Conservation (phyloP, 768 basidiomycete genomes). For the Podaxis sp. region DNA sequence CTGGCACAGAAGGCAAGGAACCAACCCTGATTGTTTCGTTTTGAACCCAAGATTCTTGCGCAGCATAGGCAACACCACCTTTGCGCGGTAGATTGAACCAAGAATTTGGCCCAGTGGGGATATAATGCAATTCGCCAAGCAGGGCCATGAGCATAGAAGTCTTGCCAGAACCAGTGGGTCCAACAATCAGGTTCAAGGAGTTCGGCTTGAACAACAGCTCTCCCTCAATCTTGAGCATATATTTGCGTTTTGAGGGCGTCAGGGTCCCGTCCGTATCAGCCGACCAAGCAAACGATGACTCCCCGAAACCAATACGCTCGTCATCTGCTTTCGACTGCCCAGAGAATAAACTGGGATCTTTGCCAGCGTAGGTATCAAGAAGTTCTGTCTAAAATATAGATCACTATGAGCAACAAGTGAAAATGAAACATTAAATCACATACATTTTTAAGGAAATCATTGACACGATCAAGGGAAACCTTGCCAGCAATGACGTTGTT, state of each 20-base stretch:
- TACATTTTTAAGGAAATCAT: constrained; percentile 40
- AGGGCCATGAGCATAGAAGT: constrained; percentile 66
- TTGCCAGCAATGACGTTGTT: constrained; percentile 41
- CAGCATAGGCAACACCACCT: constrained; percentile 70
- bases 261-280: constrained; percentile 28
- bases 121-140: constrained; percentile 64
- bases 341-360: constrained; percentile 16
- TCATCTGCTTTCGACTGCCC: constrained; percentile 18
- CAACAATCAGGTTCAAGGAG: constrained; percentile 54
- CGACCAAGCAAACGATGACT: constrained; percentile 59
- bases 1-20: neutral
- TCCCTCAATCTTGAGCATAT: constrained; percentile 49
- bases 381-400: constrained; percentile 44
- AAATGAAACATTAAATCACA: neutral
- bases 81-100: constrained; percentile 66
- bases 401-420: neutral
- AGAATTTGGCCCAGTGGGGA: constrained; percentile 48
- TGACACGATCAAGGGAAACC: constrained; percentile 61
- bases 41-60: constrained; percentile 80
- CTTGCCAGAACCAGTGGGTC: constrained; percentile 61
- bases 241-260: constrained; percentile 49
- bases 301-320: constrained; percentile 45
- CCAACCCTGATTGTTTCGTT: constrained; percentile 68
- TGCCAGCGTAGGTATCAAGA: constrained; percentile 35
- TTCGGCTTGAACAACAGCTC: constrained; percentile 54